phyloP scores from a whole-genome alignment of 192 early-diverging fungal genomes.

The Podila epigama region DNA sequence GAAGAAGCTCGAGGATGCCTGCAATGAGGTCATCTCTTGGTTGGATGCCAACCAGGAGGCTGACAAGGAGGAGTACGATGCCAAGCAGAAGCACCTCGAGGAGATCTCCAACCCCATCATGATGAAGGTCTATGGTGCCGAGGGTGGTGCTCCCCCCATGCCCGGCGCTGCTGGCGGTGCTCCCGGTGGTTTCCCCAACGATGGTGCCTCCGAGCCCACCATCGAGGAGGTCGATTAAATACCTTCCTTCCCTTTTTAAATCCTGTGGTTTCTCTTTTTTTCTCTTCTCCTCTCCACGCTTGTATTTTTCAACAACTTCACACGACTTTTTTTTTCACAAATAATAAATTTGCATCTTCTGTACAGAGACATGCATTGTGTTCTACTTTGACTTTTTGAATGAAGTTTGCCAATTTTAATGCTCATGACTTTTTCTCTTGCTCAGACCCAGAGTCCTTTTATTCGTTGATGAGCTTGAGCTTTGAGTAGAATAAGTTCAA shows the following conservation, averaged over 20 bases:
- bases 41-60: constrained; percentile 94
- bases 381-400: background rate
- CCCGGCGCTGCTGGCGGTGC: constrained; percentile 75
- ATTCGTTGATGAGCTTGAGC: no score
- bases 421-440: no score
- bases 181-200: constrained; percentile 79
- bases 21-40: constrained; percentile 95
- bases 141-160: constrained; percentile 69
- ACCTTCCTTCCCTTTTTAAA: constrained; percentile 12
- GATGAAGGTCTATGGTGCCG: constrained; percentile 89
- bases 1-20: constrained; percentile 81
- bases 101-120: constrained; percentile 96
- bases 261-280: constrained; percentile 25
- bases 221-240: constrained; percentile 83
- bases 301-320: constrained; percentile 2
- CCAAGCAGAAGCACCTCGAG: constrained; percentile 94
- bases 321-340: constrained; percentile 1
- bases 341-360: background rate
- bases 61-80: constrained; percentile 97
- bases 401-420: no score
- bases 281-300: constrained; percentile 10
- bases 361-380: background rate
- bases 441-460: no score
- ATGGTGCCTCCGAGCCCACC: constrained; percentile 64
- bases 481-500: no score